Percentiles rank a stretch among this genome's conserved stretches.
Evolutionary conservation across 345 rosid genomes (phyloP).

Genomic region (Hibiscus syriacus): DNA sequence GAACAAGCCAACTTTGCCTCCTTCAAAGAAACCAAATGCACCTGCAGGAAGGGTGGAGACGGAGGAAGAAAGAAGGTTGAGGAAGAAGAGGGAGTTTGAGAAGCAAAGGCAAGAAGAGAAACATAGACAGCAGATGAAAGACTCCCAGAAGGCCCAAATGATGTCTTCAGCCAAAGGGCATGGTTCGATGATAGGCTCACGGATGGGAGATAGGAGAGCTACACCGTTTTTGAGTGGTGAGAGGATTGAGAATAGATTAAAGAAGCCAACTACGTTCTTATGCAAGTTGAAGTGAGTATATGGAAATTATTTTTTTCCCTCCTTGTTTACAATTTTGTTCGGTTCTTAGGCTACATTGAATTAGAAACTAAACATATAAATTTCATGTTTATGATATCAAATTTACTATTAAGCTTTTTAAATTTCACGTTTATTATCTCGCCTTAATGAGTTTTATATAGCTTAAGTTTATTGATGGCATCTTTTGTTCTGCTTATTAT

Average conservation of each 20-base stretch:
- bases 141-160: conserved; percentile 52
- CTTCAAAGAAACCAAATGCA: conserved; percentile 37
- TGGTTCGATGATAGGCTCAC: conserved; percentile 62
- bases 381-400: too few relatives aligned
- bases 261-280: conserved; percentile 85
- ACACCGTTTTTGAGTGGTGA: conserved; percentile 63
- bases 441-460: too few relatives aligned
- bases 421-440: too few relatives aligned
- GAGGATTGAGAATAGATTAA: conserved; percentile 78
- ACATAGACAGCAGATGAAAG: too few relatives aligned
- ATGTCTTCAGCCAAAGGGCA: conserved; percentile 56
- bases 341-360: neutral
- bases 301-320: conserved; percentile 1
- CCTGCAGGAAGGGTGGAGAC: conserved; percentile 53
- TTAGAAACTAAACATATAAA: too few relatives aligned
- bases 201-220: conserved; percentile 75
- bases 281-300: conserved; percentile 94
- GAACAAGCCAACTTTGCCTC: conserved; percentile 37
- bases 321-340: neutral
- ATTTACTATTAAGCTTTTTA: too few relatives aligned
- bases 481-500: too few relatives aligned
- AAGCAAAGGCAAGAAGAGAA: too few relatives aligned
- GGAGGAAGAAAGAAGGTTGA: too few relatives aligned
- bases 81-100: too few relatives aligned
- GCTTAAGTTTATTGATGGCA: too few relatives aligned